Evolutionary conservation across 2,329 filamentous ascomycete genomes (phyloP), one percentile per base, ranked within the genome.

Genomic region (Arthroderma sp.): DNA sequence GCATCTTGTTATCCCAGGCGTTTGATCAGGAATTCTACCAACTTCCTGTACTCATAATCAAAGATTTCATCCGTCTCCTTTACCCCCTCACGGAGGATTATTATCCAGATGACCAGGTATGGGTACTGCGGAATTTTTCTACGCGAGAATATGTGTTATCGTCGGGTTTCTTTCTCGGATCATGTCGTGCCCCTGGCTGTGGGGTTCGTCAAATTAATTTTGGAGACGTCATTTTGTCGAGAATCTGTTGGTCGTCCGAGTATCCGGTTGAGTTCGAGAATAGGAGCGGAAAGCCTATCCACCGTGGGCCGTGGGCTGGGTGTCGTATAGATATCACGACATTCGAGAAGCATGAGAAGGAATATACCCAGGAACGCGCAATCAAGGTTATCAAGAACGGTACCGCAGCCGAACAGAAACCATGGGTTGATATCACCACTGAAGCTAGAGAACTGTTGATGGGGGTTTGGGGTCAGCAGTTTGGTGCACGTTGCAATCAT

Each of bases 21-120:
- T 43, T 43, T n/a, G 10, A 43, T 9, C 32, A 43, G 1, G 41
- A 43, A 29, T 43, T 43, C 31, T 43, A 36, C 22, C 36, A 37
- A 4, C 34, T 43, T 7, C 41, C 41, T 5, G 9, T 31, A 27
- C 30, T 32, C 34, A 9, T 43, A 28, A 36, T 37, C 6, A 8
- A 29, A 4, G 32, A 43, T 11, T 36, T 43, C 32, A 43, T 43
- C 27, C 28, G 37, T 37, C 22, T 29, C 22, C 41, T 43, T 32
- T 43, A 34, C 6, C 41, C 41, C n/a, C 8, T 34, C 2, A 29
- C 22, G n/a, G 15, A 33, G 22, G 41, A 43, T 34, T 43, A 29
- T 37, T 43, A 43, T 8, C 32, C 41, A n/a, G 9, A 9, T n/a
- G 33, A 36, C 34, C 28, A 15, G 7, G 10, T 27, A 7, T 43